Percentiles rank a stretch among this genome's conserved stretches.
Conservation (phyloP, 2,329 filamentous ascomycete genomes). For the Pestalotiopsis sp. region DNA sequence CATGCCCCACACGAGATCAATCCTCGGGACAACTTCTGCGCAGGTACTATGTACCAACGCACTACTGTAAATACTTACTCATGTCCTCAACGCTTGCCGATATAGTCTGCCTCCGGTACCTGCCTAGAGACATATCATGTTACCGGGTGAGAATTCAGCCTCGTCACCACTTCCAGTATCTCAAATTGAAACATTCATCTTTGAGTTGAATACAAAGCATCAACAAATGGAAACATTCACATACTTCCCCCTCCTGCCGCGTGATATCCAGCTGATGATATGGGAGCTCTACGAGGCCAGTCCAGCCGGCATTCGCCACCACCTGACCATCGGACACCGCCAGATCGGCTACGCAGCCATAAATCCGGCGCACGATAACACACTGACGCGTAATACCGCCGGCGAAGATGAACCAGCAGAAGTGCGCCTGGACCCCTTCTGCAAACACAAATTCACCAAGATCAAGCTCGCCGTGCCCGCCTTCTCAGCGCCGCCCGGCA, state of each 20-base stretch:
- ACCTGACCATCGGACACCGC: not conserved
- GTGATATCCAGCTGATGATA: not conserved
- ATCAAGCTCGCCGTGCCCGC: not conserved
- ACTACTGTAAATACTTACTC: too few relatives aligned
- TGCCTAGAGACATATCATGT: too few relatives aligned
- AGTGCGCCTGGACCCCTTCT: not conserved
- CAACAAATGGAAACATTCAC: not conserved
- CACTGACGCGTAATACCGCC: not conserved
- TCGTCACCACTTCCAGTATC: too few relatives aligned
- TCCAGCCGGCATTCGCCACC: not conserved
- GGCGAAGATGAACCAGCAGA: not conserved
- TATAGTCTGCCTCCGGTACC: too few relatives aligned
- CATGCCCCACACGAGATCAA: not conserved
- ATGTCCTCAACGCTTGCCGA: too few relatives aligned
- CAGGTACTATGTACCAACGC: not conserved
- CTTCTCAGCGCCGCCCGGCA: too few relatives aligned
- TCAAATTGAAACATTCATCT: too few relatives aligned
- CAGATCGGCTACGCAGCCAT: not conserved
- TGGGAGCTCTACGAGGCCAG: not conserved
- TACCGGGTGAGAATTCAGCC: too few relatives aligned
- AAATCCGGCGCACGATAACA: not conserved
- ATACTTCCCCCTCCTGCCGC: not conserved
- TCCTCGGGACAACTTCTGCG: not conserved
- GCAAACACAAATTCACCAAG: not conserved
- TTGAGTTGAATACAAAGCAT: too few relatives aligned